Evolutionary conservation across 306 rosid genomes (phyloP), one percentile per base, ranked within the genome.

Genomic region (Vigna unguiculata): DNA sequence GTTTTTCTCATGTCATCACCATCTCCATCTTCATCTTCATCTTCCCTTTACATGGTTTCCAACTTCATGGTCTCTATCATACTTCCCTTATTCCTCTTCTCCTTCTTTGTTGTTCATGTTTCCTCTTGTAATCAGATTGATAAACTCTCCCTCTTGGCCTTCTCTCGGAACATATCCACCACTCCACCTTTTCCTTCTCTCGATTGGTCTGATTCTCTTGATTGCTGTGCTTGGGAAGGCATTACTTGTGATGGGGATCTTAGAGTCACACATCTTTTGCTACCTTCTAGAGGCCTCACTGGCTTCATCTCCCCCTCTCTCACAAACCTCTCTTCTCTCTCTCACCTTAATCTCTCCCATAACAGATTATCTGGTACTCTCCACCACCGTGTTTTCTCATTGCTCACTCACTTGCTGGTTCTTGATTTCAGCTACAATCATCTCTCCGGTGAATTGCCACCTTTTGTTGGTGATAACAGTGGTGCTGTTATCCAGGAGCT

Each of bases 211-310:
- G 12, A 45, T 61, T 79, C 96, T 6, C 10, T 24, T 40, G 97
- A 92, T 63, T 95, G 99, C 65, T 95, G 99, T 28, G 5, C 2
- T 13, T 95, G 99, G 99, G 92, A 89, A 72, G 97, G 99, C 14
- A 65, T 95, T 2, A 0, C 7, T 45, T 92, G 97, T 74, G 83
- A 78, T 78, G 74, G 61, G 19, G 76, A 80, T 59, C 72, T 36
- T 0, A 80, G 84, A 30, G 98, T 95, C 11, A 87, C 81, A 13
- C 78, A 51, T 11, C 78, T 95, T 6, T 45, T 5, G 20, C 80
- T 92, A 36, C 91, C 93, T 0, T 74, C 71, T 8, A 89, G 81
- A 85, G 88, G 88, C 9, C 91, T 95, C 19, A 20, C 25, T 48
- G 93, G 97, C 25, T 63, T 22, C 53, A 52, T 95, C 61, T 48